These are phyloP conservation scores for Stemphylium vesicarium DNA, from an alignment of 2,329 filamentous ascomycete species.

Conservation along the genomic window DNA sequence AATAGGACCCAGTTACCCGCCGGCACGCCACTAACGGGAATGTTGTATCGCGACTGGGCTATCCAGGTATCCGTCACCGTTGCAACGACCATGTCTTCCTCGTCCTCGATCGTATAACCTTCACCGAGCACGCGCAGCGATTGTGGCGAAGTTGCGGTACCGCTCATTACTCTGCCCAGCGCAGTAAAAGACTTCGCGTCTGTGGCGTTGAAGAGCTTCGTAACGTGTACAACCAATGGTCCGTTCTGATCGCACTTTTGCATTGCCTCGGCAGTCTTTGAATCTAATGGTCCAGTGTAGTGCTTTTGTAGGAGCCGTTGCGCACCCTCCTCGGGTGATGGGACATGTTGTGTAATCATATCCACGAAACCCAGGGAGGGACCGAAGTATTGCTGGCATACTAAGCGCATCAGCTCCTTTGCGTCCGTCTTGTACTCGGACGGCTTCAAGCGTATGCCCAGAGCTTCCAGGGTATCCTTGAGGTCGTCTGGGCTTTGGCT, in stretches of 20 bases:
- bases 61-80: conserved; percentile 88
- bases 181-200: conserved; percentile 93
- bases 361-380: conserved; percentile 89
- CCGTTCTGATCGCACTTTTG: conserved; percentile 84
- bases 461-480: conserved; percentile 74
- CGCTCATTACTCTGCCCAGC: conserved; percentile 90
- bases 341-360: conserved; percentile 89
- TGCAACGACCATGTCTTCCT: conserved; percentile 93
- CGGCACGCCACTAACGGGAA: conserved; percentile 88
- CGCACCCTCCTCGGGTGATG: conserved; percentile 81
- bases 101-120: conserved; percentile 93
- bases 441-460: conserved; percentile 88
- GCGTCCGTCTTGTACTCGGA: conserved; percentile 91
- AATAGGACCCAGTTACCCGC: conserved; percentile 94
- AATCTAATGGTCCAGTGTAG: conserved; percentile 90
- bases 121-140: conserved; percentile 92
- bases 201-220: conserved; percentile 87
- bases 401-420: conserved; percentile 83
- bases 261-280: conserved; percentile 81
- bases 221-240: conserved; percentile 87
- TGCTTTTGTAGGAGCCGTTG: conserved; percentile 79
- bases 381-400: conserved; percentile 96
- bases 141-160: conserved; percentile 80
- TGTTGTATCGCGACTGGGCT: conserved; percentile 89
- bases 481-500: conserved; percentile 87